A percentile compares a stretch with the other conserved stretches of the same genome.
These are phyloP conservation scores for Fraxinus quadrangulata DNA, from an alignment of 257 asterid species.

Conservation along the genomic window DNA sequence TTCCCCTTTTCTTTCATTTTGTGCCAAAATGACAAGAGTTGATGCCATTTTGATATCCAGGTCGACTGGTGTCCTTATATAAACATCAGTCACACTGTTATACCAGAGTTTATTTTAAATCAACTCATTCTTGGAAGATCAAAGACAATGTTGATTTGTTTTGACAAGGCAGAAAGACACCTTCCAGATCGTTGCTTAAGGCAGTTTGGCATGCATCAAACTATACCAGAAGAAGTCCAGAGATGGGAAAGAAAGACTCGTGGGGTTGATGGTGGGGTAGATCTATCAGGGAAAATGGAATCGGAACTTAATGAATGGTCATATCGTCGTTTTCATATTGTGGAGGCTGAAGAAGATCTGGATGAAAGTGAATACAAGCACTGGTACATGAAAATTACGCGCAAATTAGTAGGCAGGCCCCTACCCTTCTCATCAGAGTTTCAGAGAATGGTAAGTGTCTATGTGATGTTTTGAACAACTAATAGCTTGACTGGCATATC, in stretches of 20 bases:
- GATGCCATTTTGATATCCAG: slow-evolving; percentile 38
- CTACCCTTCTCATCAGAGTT: slow-evolving; percentile 87
- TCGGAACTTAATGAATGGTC: slow-evolving; percentile 86
- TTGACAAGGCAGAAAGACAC: slow-evolving; percentile 96
- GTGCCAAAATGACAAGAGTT: slow-evolving; percentile 8
- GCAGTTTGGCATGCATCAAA: slow-evolving; percentile 88
- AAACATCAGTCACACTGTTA: slow-evolving; percentile 76
- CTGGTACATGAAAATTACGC: slow-evolving; percentile 75
- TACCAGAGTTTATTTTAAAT: slow-evolving; percentile 70
- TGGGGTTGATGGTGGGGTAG: slow-evolving; percentile 95
- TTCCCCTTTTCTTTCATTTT: slow-evolving; percentile 10
- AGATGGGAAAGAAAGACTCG: slow-evolving; percentile 96
- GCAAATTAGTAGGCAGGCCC: slow-evolving; percentile 85
- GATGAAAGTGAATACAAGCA: slow-evolving; percentile 85
- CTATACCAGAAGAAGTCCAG: slow-evolving; percentile 74
- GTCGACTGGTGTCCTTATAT: slow-evolving; percentile 96
- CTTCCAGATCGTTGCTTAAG: slow-evolving; percentile 94
- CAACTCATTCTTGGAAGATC: slow-evolving; percentile 89
- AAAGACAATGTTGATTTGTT: slow-evolving; percentile 92
- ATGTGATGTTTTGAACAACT: not conserved
- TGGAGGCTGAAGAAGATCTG: slow-evolving; percentile 81
- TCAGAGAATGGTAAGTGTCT: slow-evolving; percentile 73
- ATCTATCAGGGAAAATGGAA: slow-evolving; percentile 83
- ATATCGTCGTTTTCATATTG: slow-evolving; percentile 67
- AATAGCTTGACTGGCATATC: not conserved